Evolutionary conservation across 2,329 filamentous ascomycete species (phyloP).

Genomic region (Botrytis sinoallii): DNA sequence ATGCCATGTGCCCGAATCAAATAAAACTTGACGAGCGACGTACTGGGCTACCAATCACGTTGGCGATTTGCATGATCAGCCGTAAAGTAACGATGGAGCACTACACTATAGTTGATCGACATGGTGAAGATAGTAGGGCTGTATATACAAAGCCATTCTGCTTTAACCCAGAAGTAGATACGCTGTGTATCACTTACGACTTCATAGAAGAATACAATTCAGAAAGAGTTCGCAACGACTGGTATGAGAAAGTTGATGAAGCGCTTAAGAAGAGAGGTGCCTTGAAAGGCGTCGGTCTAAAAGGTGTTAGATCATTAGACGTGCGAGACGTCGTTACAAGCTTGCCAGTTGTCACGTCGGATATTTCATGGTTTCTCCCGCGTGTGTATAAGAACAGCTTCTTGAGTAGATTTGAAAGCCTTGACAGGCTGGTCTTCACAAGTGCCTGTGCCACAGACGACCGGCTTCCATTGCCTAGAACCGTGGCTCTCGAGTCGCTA

Average conservation of each 20-base stretch:
- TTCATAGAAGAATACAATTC: not conserved
- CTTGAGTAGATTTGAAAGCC: not conserved
- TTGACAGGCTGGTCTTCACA: not conserved
- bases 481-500: not conserved
- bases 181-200: not conserved
- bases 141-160: not conserved
- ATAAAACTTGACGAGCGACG: not conserved
- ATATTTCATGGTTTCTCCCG: not conserved
- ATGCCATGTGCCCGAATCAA: fast-evolving
- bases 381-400: not conserved
- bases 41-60: not conserved
- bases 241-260: not conserved
- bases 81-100: not conserved
- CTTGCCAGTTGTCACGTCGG: not conserved
- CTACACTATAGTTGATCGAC: not conserved
- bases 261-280: not conserved
- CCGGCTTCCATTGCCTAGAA: no score
- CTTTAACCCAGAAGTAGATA: not conserved
- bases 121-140: not conserved
- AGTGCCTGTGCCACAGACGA: not conserved
- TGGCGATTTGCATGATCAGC: not conserved
- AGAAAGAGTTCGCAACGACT: not conserved
- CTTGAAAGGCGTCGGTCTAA: not conserved
- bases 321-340: not conserved
- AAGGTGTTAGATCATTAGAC: not conserved